Conservation (phyloP, 495 filamentous ascomycete species). For the Penicillium psychrofluorescens region DNA sequence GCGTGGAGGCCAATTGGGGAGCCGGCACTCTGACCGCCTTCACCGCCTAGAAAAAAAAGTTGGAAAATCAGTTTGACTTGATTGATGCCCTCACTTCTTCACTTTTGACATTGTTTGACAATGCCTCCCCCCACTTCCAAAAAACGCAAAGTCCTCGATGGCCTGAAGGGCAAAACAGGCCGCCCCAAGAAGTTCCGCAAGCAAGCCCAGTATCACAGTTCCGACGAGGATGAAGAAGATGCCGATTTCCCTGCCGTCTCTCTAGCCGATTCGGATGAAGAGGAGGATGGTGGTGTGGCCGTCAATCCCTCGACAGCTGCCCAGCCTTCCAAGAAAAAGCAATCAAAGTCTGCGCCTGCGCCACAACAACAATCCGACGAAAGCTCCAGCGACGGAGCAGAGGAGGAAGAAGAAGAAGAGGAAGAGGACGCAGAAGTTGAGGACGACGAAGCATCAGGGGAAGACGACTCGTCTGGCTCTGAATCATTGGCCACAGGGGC, state of each 20-base stretch:
- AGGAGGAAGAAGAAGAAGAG: constrained; percentile 20
- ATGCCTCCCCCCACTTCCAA: constrained; percentile 41
- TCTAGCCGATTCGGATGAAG: constrained; percentile 61
- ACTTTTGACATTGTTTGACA: constrained; percentile 4
- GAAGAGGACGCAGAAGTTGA: constrained; percentile 14
- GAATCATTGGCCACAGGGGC: constrained; percentile 10
- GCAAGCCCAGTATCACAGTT: constrained; percentile 65
- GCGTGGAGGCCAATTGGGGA: constrained; percentile 25
- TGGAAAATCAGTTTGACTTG: constrained; percentile 7
- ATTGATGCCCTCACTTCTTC: constrained; percentile 1
- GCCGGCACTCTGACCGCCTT: constrained; percentile 8
- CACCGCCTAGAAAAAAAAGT: constrained; percentile 31
- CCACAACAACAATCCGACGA: constrained; percentile 13
- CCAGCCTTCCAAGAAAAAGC: constrained; percentile 14
- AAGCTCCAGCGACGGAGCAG: constrained; percentile 17
- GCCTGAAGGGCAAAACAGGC: constrained; percentile 44
- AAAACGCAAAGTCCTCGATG: constrained; percentile 55
- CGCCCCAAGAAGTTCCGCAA: constrained; percentile 65
- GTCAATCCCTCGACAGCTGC: constrained; percentile 8
- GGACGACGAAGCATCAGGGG: constrained; percentile 16
- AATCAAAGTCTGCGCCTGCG: constrained; percentile 13
- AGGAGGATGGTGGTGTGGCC: constrained; percentile 31
- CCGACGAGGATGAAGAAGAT: constrained; percentile 47
- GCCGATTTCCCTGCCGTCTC: constrained; percentile 53
- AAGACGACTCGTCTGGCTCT: constrained; percentile 14